Conservation (phyloP, 73 alveolate genomes). For the Paramecium octaurelia region DNA sequence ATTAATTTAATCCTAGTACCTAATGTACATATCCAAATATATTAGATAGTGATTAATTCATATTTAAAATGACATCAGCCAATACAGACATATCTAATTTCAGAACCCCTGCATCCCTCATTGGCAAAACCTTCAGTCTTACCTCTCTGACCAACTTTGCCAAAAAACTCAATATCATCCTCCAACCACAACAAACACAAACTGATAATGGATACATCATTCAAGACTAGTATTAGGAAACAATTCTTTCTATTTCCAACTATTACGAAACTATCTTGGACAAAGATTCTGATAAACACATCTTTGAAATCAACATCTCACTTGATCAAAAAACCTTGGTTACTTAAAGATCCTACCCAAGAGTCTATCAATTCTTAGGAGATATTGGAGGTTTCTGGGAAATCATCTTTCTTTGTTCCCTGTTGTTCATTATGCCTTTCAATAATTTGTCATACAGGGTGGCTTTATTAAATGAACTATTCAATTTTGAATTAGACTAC, state of each 20-base stretch:
- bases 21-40: constrained; percentile 15
- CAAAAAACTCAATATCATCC: neutral
- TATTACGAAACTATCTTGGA: neutral
- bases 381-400: constrained; percentile 8
- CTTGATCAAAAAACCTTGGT: neutral
- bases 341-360: neutral
- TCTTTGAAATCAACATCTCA: neutral
- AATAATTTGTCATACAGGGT: neutral
- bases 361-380: neutral
- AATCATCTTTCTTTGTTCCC: neutral
- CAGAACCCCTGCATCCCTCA: neutral
- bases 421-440: neutral
- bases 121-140: neutral
- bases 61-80: constrained; percentile 3
- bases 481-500: constrained; percentile 23
- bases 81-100: neutral
- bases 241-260: neutral
- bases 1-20: neutral
- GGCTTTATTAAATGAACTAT: constrained; percentile 8
- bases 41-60: neutral
- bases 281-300: neutral
- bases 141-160: neutral
- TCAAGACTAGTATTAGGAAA: neutral
- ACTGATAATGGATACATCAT: constrained; percentile 13
- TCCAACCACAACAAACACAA: neutral